phyloP scores from a whole-genome alignment of 1,284 basidiomycete genomes.

The Phlebopus sp. region DNA sequence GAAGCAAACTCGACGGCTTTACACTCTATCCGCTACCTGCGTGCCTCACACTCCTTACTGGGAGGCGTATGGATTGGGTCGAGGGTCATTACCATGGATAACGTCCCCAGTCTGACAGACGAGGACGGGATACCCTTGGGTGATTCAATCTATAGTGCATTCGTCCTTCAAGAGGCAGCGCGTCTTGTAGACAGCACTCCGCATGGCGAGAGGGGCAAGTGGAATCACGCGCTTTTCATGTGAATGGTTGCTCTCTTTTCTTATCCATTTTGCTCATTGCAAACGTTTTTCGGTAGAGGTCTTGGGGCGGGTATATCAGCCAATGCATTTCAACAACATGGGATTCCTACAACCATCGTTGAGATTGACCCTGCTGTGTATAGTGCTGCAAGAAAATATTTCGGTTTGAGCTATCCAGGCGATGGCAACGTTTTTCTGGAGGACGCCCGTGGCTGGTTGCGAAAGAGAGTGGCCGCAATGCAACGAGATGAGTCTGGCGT shows the following conservation, averaged over 20 bases:
- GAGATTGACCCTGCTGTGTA: conserved; percentile 91
- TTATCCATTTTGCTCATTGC: not conserved
- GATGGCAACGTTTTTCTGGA: conserved; percentile 61
- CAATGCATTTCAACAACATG: conserved; percentile 66
- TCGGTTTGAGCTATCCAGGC: conserved; percentile 67
- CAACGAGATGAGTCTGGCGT: conserved; percentile 29
- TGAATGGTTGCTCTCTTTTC: conserved; percentile 33
- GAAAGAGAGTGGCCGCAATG: conserved; percentile 35
- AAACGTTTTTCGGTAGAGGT: conserved; percentile 50
- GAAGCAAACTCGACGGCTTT: conserved; percentile 27
- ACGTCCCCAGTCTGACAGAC: conserved; percentile 46
- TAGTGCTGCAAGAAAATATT: conserved; percentile 73
- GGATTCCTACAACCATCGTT: conserved; percentile 66
- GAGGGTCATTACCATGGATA: conserved; percentile 42
- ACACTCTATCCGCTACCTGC: conserved; percentile 72
- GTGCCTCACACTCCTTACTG: conserved; percentile 85
- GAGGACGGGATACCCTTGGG: conserved; percentile 54
- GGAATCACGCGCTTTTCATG: conserved; percentile 69
- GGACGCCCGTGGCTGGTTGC: conserved; percentile 72
- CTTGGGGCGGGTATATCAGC: conserved; percentile 83
- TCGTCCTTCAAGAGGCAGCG: conserved; percentile 82
- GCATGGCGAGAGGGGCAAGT: conserved; percentile 31
- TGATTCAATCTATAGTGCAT: conserved; percentile 80
- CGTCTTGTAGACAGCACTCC: conserved; percentile 57
- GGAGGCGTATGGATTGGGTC: conserved; percentile 83